Evolutionary conservation across 2,329 filamentous ascomycete species (phyloP).

Genomic region (Phyllosticta citrichinensis): DNA sequence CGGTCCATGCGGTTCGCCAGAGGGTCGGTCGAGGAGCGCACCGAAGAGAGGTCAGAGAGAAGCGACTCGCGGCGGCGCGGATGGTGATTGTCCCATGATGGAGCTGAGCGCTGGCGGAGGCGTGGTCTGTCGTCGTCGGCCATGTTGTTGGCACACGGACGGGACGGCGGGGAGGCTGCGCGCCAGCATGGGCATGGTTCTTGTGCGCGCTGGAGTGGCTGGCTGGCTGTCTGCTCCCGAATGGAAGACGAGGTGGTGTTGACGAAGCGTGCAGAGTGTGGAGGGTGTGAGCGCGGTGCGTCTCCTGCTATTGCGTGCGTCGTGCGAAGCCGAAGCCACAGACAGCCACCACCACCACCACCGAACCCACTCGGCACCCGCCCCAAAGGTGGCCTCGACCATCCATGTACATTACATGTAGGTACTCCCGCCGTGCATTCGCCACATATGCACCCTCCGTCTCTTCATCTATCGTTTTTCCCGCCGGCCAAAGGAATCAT

Average conservation of each 20-base stretch:
- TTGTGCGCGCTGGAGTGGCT: neutral
- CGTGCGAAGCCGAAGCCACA: no score
- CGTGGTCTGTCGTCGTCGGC: neutral
- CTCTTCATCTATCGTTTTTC: neutral
- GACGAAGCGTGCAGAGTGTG: neutral
- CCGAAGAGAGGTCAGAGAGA: conserved; percentile 64
- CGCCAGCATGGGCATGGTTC: neutral
- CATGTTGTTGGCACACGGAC: neutral
- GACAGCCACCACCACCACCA: no score
- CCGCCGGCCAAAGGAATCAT: neutral
- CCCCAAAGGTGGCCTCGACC: neutral
- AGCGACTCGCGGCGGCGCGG: conserved; percentile 60
- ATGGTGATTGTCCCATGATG: neutral
- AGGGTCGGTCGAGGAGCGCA: conserved; percentile 59
- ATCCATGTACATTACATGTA: neutral
- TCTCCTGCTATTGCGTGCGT: no score
- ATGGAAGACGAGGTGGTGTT: neutral
- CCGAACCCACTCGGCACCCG: neutral
- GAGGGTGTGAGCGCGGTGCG: no score
- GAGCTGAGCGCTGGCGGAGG: conserved; percentile 2
- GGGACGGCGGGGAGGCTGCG: neutral
- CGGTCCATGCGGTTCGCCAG: conserved; percentile 45
- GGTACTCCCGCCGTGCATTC: neutral
- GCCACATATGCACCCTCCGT: neutral
- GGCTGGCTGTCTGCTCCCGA: neutral